Evolutionary conservation across 768 basidiomycete genomes (phyloP), one percentile per base, ranked within the genome.

Genomic region (Podaxis carcinomalis): DNA sequence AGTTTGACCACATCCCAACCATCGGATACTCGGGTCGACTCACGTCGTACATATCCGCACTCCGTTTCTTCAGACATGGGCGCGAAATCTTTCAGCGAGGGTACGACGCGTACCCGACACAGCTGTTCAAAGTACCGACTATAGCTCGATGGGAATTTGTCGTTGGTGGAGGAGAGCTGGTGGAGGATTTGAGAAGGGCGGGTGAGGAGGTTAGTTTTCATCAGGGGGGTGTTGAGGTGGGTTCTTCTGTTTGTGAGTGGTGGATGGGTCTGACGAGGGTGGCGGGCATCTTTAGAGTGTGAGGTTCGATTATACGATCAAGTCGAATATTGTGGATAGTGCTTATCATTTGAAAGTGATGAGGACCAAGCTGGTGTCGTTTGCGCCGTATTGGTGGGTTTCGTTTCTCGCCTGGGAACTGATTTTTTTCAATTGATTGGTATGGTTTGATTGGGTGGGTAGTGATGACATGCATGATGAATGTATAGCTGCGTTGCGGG

Each of bases 141-240:
- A 39, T 67, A 19, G 28, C 44, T 14, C 66, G 47, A 5, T 51
- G 75, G 75, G 65, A 70, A 5, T 66, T 75, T 35, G 62, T 77
- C 7, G 69, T 71, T 4, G 70, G 66, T 21, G 68, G 73, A 0
- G 66, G 66, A 14, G 49, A 68, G 25, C 36, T 68, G 32, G 61
- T 74, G 0, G 73, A 74, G 28, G 75, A 77, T 23, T 57, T 77
- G 9, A 67, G 71, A 7, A 73, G 68, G 59, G 73, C 75, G 13
- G 57, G 57, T 19, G 57, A 51, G 19, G 57, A 51, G 5, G 14
- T 50, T 37, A 51, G 49, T 39, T 58, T 58, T 21, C 56, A 46
- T 46, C 28, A 56, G 23, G 44, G n/a, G 5, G 28, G 1, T 3
- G 44, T 46, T 36, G 56, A 56, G 54, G 54, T 56, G 40, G 28